Base-by-base conservation (phyloP, 2,329 filamentous ascomycete species). In the Fusarium xylarioides region DNA sequence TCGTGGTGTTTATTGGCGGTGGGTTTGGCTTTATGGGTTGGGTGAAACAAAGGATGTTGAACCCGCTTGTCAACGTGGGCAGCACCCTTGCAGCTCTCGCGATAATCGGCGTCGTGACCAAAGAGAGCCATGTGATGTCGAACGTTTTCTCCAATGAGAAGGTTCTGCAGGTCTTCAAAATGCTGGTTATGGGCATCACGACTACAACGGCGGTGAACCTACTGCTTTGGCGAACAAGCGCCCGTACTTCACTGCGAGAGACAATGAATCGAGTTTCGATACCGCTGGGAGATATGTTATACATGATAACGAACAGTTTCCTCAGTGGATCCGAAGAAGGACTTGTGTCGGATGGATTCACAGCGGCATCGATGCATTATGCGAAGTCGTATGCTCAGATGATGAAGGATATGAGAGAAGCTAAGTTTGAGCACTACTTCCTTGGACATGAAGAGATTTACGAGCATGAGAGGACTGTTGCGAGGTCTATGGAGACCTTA, bases 91-190 rank as follows among this genome's bases (percentile, higher is more conserved):
- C 95, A 5, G 95, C 94, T 18, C 90, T 98, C 58, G 94, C 94
- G 43, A 93, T 96, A 64, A 97, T 98, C 77, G 95, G 93, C 2
- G 90, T 97, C 38, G 85, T 98, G 68, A 97, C 95, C 5, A 97
- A 95, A 80, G 95, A 98, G 79, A 95, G 94, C 40, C 91, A 94
- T 2, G 91, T 98, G 1, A 93, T 97, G 77, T 90, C 89, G n/a
- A 94, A 93, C 4, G 91, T 92, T 35, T 94, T 97, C 76, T 95
- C 93, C 0, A 91, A 93, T 75, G 90, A 90, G 56, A 97, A 97
- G 81, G 91, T 97, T 28, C 84, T 90, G 0, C 93, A 97, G 81
- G 91, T 95, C 9, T 84, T 96, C 77, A 94, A 95, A 79, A 95
- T 97, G 88, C 86, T 97, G 28, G 81, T 93, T 16, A 90, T 95